These are phyloP conservation scores for Eucalyptus leucophloia DNA, from an alignment of 345 rosid species.

Conservation along the genomic window DNA sequence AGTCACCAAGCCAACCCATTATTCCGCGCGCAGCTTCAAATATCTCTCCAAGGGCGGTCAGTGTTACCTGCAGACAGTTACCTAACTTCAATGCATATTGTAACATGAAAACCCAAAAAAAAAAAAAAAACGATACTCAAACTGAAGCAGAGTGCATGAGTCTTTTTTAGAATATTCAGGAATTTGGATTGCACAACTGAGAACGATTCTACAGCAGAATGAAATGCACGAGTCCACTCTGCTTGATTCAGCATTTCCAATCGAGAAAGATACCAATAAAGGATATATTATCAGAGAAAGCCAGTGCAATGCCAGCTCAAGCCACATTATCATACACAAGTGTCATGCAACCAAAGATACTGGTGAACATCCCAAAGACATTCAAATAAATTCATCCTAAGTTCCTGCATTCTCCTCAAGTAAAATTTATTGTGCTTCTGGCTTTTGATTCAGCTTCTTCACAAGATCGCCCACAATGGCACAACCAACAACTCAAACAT, in stretches of 20 bases:
- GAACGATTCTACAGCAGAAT: not conserved
- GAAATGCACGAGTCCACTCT: not conserved
- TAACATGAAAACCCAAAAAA: not conserved
- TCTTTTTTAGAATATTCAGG: not conserved
- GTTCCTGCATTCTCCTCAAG: not conserved
- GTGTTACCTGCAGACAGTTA: constrained; percentile 46
- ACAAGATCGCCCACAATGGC: not conserved
- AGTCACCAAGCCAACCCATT: constrained; percentile 94
- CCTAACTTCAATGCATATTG: not conserved
- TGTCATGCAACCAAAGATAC: not conserved
- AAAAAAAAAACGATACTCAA: not conserved
- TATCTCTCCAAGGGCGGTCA: constrained; percentile 83
- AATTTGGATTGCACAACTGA: not conserved
- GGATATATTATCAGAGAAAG: not conserved
- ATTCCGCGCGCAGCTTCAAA: constrained; percentile 95
- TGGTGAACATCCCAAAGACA: not conserved
- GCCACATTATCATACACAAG: not conserved
- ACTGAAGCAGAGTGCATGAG: not conserved
- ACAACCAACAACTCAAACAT: not conserved
- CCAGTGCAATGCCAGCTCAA: not conserved
- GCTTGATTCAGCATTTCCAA: not conserved
- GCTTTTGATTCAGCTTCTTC: not conserved
- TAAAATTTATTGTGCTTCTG: not conserved
- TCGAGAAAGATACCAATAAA: not conserved
- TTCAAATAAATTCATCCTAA: not conserved